A percentile compares a stretch with the other conserved stretches of the same genome.
phyloP scores from a whole-genome alignment of 345 rosid genomes.

The Heritiera fomes region DNA sequence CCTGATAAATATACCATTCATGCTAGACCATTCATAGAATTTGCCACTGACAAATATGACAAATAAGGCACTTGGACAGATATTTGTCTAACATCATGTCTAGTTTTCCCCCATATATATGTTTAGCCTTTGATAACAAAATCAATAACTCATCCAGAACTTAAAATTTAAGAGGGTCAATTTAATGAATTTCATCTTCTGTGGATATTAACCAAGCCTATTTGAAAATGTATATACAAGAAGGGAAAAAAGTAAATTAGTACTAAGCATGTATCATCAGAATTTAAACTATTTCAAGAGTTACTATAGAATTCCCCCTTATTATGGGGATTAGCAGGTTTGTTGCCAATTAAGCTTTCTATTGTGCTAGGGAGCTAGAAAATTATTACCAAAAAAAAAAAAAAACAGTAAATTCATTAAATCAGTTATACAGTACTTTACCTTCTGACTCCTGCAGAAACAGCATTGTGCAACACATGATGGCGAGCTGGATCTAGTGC shows the following conservation, averaged over 20 bases:
- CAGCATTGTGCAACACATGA: slow-evolving; percentile 72
- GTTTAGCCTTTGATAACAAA: neutral
- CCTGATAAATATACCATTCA: too few species aligned
- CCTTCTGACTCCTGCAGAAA: slow-evolving; percentile 76
- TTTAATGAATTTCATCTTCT: neutral
- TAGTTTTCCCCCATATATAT: neutral
- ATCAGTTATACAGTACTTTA: slow-evolving; percentile 24
- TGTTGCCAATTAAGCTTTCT: neutral
- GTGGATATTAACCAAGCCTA: neutral
- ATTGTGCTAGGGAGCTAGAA: neutral
- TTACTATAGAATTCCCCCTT: neutral
- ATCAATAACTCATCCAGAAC: neutral
- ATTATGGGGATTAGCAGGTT: neutral
- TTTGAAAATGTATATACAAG: neutral
- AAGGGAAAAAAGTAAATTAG: neutral
- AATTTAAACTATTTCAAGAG: neutral
- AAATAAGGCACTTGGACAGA: neutral
- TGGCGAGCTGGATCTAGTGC: slow-evolving; percentile 79
- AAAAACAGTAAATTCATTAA: neutral
- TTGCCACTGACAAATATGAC: too few species aligned
- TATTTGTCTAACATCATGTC: neutral
- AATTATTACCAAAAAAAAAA: too few species aligned
- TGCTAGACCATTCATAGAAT: too few species aligned
- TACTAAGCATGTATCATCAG: neutral
- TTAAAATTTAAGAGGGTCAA: neutral